These are phyloP conservation scores for Seminavis robusta DNA, from an alignment of 108 stramenopile genomes.

Conservation along the genomic window DNA sequence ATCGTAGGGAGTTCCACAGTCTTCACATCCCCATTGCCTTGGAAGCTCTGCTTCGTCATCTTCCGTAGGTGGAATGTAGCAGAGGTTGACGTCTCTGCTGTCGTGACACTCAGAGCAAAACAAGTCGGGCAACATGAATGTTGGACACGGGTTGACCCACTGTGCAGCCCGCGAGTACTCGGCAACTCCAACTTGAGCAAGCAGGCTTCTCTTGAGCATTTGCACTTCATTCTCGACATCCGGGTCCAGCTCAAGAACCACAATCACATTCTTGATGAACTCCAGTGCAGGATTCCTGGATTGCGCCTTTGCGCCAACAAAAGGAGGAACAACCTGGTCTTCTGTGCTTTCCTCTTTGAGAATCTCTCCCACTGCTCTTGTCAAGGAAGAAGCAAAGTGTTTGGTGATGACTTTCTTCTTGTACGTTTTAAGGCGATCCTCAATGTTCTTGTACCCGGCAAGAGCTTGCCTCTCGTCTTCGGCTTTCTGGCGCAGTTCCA, in stretches of 20 bases:
- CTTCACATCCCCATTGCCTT: slow-evolving; percentile 83
- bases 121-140: slow-evolving; percentile 89
- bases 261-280: slow-evolving; percentile 90
- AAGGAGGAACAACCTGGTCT: slow-evolving; percentile 41
- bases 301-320: slow-evolving; percentile 62
- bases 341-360: slow-evolving; percentile 52
- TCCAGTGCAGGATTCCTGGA: slow-evolving; percentile 80
- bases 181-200: slow-evolving; percentile 91
- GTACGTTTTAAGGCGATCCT: slow-evolving; percentile 61
- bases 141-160: slow-evolving; percentile 86
- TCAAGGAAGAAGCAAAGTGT: slow-evolving; percentile 71
- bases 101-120: slow-evolving; percentile 93
- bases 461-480: slow-evolving; percentile 13
- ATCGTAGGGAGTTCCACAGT: slow-evolving; percentile 87
- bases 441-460: slow-evolving; percentile 9
- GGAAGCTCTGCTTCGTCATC: slow-evolving; percentile 45
- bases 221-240: slow-evolving; percentile 79
- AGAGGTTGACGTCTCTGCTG: slow-evolving; percentile 91
- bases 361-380: slow-evolving; percentile 78
- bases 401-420: slow-evolving; percentile 80
- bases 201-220: slow-evolving; percentile 76
- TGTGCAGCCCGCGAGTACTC: slow-evolving; percentile 87
- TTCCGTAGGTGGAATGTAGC: slow-evolving; percentile 53
- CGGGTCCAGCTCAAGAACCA: slow-evolving; percentile 83
- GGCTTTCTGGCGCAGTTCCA: slow-evolving; percentile 51